Percentiles rank a stretch among this genome's conserved stretches.
Evolutionary conservation across 805 yeast species (phyloP).

Genomic region (Myxozyma neotropica): DNA sequence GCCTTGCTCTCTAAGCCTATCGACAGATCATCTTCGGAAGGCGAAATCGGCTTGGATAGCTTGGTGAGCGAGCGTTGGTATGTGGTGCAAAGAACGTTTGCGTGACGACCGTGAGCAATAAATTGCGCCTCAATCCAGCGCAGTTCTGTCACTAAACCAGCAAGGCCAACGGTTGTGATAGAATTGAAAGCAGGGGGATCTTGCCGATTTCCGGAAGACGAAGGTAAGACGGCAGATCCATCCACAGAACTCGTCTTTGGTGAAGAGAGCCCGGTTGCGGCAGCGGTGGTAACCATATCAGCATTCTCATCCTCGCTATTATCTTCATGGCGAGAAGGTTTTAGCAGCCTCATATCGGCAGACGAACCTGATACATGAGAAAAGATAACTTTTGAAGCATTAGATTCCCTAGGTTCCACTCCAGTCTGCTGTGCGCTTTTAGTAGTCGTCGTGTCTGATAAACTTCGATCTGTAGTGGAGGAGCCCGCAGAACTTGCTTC

Average conservation of each 20-base stretch:
- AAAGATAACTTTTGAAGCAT: constrained; percentile 4
- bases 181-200: no score
- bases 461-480: not conserved
- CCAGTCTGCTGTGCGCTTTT: not conserved
- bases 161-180: not conserved
- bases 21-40: not conserved
- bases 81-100: constrained; percentile 3
- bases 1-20: not conserved
- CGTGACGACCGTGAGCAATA: constrained; percentile 16
- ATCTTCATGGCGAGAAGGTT: not conserved
- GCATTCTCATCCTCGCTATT: not conserved
- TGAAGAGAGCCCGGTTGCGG: no score
- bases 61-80: constrained; percentile 4
- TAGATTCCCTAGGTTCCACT: not conserved
- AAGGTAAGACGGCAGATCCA: no score
- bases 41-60: not conserved
- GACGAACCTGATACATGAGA: not conserved
- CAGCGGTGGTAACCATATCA: not conserved
- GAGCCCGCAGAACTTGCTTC: constrained; percentile 1
- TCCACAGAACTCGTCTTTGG: no score
- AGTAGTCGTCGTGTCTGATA: not conserved
- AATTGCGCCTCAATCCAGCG: constrained; percentile 19
- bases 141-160: constrained; percentile 15
- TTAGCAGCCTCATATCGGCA: not conserved
- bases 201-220: no score